Base-by-base conservation (phyloP, 2,329 filamentous ascomycete genomes). In the Talaromyces sp. region DNA sequence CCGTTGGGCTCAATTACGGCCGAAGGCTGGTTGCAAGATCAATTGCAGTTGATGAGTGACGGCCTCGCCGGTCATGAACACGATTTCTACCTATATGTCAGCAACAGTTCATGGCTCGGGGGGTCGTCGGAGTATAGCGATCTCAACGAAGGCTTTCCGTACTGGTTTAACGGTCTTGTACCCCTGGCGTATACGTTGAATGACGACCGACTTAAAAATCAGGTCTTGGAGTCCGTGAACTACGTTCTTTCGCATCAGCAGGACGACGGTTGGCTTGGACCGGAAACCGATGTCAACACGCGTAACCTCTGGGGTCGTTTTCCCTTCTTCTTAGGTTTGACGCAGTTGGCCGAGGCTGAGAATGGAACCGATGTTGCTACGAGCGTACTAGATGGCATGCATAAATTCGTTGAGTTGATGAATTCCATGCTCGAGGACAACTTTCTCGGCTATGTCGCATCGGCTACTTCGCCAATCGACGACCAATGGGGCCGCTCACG, bases 121-220 rank as follows among this genome's bases (percentile, higher is more conserved):
- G 82, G 83, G 5, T 67, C 74, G 35, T 69, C 74, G 2, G 83
- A 86, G 66, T 86, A 86, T 67, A 83, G 78, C 12, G 71, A 72
- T 23, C 72, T 86, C 1, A 79, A 85, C 66, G 84, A 86, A 72
- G 81, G 79, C 1, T 78, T 81, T 28, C 82, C 83, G 0, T 87
- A 86, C 69, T 86, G 83, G 82, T 82, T 84, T 67, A 86, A 86
- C 66, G 81, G 79, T 3, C 73, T 85, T 1, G 83, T 86, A 1
- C 83, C 84, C 18, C 75, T 86, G 25, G 83, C 84, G 1, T 86
- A 82, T 64, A 72, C 71, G 0, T 70, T 83, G 4, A 75, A 82
- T 58, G 80, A 86, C 67, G 66, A 72, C 2, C 71, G 79, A 5
- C 71, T 86, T n/a, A 82, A 83, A 66, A 67, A 65, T 0, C 83